phyloP scores from a whole-genome alignment of 176 grass and related monocot species.

The Thinopyrum elongatum region DNA sequence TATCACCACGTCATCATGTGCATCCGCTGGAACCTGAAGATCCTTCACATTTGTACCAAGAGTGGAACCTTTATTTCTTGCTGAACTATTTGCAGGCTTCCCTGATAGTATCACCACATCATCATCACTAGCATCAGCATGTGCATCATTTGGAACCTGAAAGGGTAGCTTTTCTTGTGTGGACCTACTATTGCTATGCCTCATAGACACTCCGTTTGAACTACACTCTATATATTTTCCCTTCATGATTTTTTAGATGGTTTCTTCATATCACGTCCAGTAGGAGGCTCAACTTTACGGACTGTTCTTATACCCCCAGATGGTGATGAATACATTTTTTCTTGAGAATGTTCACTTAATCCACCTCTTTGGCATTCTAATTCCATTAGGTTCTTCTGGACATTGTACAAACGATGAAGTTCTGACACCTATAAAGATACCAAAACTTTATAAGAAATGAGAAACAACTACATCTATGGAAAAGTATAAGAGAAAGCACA shows the following conservation, averaged over 20 bases:
- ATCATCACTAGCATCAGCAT: background rate
- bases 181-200: background rate
- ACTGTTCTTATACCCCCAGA: conserved; percentile 22
- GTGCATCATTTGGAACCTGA: conserved; percentile 44
- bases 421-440: conserved; percentile 57
- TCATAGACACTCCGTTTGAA: conserved; percentile 32
- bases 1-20: conserved; percentile 37
- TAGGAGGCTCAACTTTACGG: conserved; percentile 12
- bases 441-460: conserved; percentile 34
- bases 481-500: background rate
- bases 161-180: conserved; percentile 46
- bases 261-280: conserved; percentile 22
- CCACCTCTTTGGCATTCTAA: conserved; percentile 35
- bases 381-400: conserved; percentile 81
- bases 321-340: conserved; percentile 38
- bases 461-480: conserved; percentile 2
- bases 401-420: conserved; percentile 79
- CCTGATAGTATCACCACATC: conserved; percentile 27
- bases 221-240: conserved; percentile 27
- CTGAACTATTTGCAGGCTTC: conserved; percentile 7
- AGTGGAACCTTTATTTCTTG: background rate
- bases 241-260: conserved; percentile 21
- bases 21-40: conserved; percentile 51
- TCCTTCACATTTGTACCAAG: conserved; percentile 1
- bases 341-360: conserved; percentile 27